Conservation (phyloP, 2,329 filamentous ascomycete genomes). For the Whalleya microplaca region DNA sequence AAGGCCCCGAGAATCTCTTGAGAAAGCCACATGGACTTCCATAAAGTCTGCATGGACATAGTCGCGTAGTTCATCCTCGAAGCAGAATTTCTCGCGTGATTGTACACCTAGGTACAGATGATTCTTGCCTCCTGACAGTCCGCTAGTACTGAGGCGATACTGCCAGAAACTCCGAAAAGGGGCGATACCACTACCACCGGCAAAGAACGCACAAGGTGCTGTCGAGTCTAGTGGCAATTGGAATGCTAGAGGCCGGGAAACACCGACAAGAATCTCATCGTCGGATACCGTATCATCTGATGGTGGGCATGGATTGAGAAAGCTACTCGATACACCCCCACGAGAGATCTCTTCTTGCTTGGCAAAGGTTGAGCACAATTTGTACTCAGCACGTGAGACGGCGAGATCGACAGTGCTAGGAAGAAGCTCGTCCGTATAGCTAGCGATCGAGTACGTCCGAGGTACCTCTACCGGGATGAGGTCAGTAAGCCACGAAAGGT, state of each 20-base stretch:
- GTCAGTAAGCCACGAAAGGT: constrained; percentile 51
- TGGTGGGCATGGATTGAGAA: constrained; percentile 53
- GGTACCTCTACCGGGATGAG: constrained; percentile 54
- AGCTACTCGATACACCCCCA: constrained; percentile 55
- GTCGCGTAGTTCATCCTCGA: constrained; percentile 52
- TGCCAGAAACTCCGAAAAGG: constrained; percentile 60
- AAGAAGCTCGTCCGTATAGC: constrained; percentile 52
- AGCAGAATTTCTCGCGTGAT: constrained; percentile 55
- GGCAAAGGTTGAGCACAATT: constrained; percentile 48
- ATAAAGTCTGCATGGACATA: constrained; percentile 51
- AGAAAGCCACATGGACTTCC: constrained; percentile 58
- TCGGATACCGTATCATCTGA: constrained; percentile 44
- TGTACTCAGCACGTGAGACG: constrained; percentile 55
- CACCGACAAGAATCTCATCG: constrained; percentile 55
- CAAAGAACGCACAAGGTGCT: constrained; percentile 56
- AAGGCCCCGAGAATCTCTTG: constrained; percentile 52
- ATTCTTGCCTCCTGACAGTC: constrained; percentile 30
- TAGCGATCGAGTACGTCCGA: constrained; percentile 58
- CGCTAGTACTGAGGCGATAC: constrained; percentile 37
- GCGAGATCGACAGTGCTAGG: constrained; percentile 56
- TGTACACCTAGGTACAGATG: constrained; percentile 56
- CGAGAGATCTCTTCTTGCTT: constrained; percentile 38
- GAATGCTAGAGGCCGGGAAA: constrained; percentile 55
- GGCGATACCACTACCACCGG: constrained; percentile 57
- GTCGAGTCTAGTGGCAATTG: constrained; percentile 54